Evolutionary conservation across 2,329 filamentous ascomycete genomes (phyloP), one percentile per base, ranked within the genome.

Genomic region (Fusarium phyllophilum): DNA sequence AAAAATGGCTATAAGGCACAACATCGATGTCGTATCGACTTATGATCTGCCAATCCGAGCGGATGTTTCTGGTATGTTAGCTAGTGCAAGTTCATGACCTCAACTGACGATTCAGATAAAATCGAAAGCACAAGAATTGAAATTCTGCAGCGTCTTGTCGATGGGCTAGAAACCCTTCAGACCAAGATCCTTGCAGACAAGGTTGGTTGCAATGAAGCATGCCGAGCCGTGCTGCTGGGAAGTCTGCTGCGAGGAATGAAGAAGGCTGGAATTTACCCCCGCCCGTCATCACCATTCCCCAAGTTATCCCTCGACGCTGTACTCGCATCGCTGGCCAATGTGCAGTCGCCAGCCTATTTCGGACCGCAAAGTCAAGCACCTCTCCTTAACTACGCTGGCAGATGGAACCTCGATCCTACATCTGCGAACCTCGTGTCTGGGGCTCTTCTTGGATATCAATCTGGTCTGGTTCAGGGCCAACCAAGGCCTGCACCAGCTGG

Each of bases 191-290:
- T 24, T 6, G 20, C n/a, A 18, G 42, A 26, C 7, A 45, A 26
- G 17, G 14, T 22, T 1, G 61, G 44, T 0, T 64, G 61, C 8
- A 61, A 33, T 3, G 13, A 22, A 3, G 44, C 55, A 1, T 64
- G 55, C 0, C 29, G 17, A 20, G 26, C 61, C 1, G 18, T 18
- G 24, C 14, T 26, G 0, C 13, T 64, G 3, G 62, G 62, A 0
- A 29, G n/a, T 8, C 2, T 62, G 0, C 3, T 33, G 5, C 62
- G 44, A 18, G 55, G 1, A 0, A 49, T 38, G 55, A 44, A 61
- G 2, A 9, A 4, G 6, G 9, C 5, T 0, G 22, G 31, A 0
- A 0, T 64, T 0, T 62, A 64, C 3, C 44, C 61, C 2, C 15
- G 3, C 9, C 55, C 24, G 1, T 2, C 20, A 1, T 8, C 31